These are phyloP conservation scores for Stagonosporopsis tanaceti DNA, from an alignment of 2,329 filamentous ascomycete genomes.

Conservation along the genomic window DNA sequence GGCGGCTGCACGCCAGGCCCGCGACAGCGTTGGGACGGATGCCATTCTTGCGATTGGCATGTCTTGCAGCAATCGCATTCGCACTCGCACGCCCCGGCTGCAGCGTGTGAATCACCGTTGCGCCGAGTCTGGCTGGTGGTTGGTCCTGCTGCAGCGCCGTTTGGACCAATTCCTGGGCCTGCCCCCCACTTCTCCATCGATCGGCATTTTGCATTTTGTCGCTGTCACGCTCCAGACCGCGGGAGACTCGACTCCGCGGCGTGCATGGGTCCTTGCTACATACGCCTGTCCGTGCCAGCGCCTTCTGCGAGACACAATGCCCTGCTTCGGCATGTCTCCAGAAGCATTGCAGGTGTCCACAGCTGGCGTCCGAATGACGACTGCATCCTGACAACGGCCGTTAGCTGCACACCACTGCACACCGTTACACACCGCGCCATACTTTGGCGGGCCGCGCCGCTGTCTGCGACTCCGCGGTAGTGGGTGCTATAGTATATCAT, in stretches of 20 bases:
- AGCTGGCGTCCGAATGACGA: neutral
- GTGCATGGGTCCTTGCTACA: conserved; percentile 6
- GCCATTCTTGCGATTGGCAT: conserved; percentile 15
- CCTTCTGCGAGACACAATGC: neutral
- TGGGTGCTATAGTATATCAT: conserved; percentile 3
- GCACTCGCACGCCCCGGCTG: neutral
- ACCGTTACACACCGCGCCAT: neutral
- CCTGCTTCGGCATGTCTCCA: conserved; percentile 8
- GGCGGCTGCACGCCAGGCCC: neutral
- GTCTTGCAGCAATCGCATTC: conserved; percentile 4
- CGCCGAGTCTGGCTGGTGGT: neutral
- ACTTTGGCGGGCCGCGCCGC: conserved; percentile 27
- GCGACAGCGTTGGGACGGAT: neutral
- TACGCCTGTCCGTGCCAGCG: conserved; percentile 3
- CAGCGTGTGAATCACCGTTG: neutral
- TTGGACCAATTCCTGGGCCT: neutral
- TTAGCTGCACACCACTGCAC: conserved; percentile 7
- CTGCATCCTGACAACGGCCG: conserved; percentile 12
- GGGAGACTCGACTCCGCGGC: conserved; percentile 3
- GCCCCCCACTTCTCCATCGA: conserved; percentile 8
- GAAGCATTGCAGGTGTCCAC: neutral
- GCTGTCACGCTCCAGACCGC: conserved; percentile 8
- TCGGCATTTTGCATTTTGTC: conserved; percentile 1
- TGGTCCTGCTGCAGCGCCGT: neutral
- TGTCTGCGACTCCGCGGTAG: conserved; percentile 7